Evolutionary conservation across 257 asterid species (phyloP).

Genomic region (Marsdenia floribunda): DNA sequence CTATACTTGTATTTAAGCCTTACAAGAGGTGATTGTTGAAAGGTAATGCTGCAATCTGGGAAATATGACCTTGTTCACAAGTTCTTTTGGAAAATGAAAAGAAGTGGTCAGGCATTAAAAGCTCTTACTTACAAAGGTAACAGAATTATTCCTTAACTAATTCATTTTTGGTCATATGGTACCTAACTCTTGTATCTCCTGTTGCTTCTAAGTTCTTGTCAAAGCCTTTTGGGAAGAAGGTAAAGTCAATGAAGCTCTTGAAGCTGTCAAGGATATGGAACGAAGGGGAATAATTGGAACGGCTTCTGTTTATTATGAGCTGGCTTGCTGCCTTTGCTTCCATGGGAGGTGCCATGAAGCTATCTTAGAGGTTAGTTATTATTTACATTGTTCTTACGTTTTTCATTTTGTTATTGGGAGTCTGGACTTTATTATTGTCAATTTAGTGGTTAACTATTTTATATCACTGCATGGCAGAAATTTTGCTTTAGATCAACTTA

Average conservation of each 20-base stretch:
- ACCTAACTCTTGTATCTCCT: conserved; percentile 17
- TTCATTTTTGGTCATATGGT: conserved; percentile 13
- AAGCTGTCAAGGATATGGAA: conserved; percentile 91
- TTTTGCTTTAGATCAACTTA: not conserved
- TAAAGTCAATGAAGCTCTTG: conserved; percentile 70
- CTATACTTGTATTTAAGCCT: conserved; percentile 21
- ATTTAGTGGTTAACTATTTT: not conserved
- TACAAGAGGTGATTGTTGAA: conserved; percentile 33
- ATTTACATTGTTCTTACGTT: not conserved
- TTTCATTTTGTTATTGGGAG: not conserved
- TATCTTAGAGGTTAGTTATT: conserved; percentile 54
- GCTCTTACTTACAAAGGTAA: conserved; percentile 88
- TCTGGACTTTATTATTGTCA: not conserved
- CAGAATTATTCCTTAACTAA: conserved; percentile 6
- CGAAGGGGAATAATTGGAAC: conserved; percentile 75
- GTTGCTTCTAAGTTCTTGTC: conserved; percentile 62
- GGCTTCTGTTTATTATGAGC: conserved; percentile 81
- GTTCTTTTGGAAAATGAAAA: conserved; percentile 68
- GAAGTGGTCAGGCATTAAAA: conserved; percentile 73
- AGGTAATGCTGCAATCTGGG: conserved; percentile 92
- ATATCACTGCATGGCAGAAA: not conserved
- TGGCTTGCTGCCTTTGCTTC: conserved; percentile 95
- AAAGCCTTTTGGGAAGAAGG: conserved; percentile 88
- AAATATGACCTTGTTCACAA: conserved; percentile 68
- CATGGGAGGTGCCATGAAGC: conserved; percentile 86